A percentile compares a stretch with the other conserved stretches of the same genome.
These are phyloP conservation scores for Amoebophrya sp. DNA, from an alignment of 169 alveolate genomes.

Conservation along the genomic window DNA sequence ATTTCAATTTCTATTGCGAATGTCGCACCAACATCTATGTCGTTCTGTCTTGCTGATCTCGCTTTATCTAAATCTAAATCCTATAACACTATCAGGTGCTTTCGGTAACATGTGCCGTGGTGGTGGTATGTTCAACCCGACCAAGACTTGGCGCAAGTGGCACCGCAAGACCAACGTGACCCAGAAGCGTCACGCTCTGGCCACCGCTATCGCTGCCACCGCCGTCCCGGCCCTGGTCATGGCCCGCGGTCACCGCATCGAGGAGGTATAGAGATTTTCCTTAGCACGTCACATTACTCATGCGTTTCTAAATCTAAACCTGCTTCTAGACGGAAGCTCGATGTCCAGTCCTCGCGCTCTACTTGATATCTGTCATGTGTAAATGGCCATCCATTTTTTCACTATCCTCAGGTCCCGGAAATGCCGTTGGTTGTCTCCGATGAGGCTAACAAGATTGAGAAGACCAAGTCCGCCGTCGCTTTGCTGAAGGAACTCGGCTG, in stretches of 20 bases:
- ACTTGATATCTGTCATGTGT: too few relatives aligned
- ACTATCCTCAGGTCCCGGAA: slow-evolving; percentile 61
- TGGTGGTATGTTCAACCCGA: slow-evolving; percentile 98
- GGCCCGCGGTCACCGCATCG: slow-evolving; percentile 97
- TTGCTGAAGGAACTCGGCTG: slow-evolving; percentile 77
- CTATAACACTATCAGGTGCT: slow-evolving; percentile 74
- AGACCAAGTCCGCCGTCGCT: slow-evolving; percentile 82
- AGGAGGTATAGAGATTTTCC: slow-evolving; percentile 56
- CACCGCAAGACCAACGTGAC: slow-evolving; percentile 91
- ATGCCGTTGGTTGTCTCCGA: slow-evolving; percentile 91
- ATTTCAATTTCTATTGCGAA: too few relatives aligned
- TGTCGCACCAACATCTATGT: too few relatives aligned
- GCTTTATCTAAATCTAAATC: too few relatives aligned
- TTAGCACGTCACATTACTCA: too few relatives aligned
- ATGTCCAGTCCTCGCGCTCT: too few relatives aligned
- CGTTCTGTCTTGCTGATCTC: too few relatives aligned
- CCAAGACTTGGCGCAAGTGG: slow-evolving; percentile 95
- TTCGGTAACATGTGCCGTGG: slow-evolving; percentile 98
- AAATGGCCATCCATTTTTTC: too few relatives aligned
- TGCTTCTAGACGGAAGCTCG: too few relatives aligned
- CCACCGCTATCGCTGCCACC: slow-evolving; percentile 95
- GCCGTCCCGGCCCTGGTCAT: slow-evolving; percentile 93
- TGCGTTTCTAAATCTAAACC: too few relatives aligned
- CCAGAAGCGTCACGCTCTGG: slow-evolving; percentile 95
- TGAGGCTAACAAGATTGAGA: slow-evolving; percentile 65